These are phyloP conservation scores for Asterella californica DNA, from an alignment of 225 moss, liverwort and hornwort species.

Conservation along the genomic window DNA sequence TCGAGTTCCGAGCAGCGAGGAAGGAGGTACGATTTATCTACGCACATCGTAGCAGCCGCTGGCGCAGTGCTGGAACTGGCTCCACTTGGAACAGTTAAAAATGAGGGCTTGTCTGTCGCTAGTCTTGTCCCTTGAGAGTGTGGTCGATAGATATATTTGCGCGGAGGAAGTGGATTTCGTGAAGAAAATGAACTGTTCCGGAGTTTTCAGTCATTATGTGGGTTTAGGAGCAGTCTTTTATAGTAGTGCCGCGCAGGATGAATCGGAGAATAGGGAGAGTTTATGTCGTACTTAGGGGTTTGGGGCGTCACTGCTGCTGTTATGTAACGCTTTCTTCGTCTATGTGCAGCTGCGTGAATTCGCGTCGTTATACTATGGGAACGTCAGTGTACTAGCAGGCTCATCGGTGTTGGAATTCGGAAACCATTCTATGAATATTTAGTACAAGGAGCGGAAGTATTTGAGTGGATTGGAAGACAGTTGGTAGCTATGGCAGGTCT, in stretches of 20 bases:
- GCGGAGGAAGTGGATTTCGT: neutral
- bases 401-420: neutral
- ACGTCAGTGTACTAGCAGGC: neutral
- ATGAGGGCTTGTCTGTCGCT: neutral
- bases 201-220: neutral
- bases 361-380: neutral
- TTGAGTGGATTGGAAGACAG: neutral
- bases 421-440: neutral
- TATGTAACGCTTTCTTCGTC: neutral
- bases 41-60: neutral
- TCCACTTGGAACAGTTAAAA: neutral
- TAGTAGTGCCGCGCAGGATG: neutral
- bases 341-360: conserved; percentile 6
- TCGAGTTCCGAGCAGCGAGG: neutral
- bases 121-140: neutral
- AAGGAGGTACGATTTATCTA: neutral
- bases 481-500: conserved; percentile 18
- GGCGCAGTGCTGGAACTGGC: neutral
- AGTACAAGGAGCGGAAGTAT: neutral
- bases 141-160: neutral
- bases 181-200: neutral
- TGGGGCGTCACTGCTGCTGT: neutral
- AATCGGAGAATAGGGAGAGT: neutral
- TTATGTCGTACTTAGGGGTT: neutral
- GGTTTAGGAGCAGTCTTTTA: neutral